phyloP scores from a whole-genome alignment of 2,329 filamentous ascomycete species.

The Pseudopithomyces maydicus region DNA sequence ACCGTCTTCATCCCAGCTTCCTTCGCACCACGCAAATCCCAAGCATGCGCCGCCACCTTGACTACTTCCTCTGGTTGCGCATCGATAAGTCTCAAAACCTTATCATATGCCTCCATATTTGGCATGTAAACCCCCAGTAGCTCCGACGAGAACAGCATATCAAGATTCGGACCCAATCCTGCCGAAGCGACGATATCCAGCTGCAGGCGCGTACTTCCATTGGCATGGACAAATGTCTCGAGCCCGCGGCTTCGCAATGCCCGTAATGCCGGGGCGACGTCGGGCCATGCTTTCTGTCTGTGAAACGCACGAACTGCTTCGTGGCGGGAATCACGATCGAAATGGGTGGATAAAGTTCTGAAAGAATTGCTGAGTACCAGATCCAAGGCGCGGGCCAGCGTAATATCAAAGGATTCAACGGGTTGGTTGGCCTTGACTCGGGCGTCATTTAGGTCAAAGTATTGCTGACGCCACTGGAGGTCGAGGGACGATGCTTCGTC shows the following conservation, averaged over 20 bases:
- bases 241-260: conserved; percentile 16
- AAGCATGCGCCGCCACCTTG: conserved; percentile 61
- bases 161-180: conserved; percentile 47
- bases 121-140: conserved; percentile 54
- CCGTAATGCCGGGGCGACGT: neutral
- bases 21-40: conserved; percentile 57
- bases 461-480: conserved; percentile 7
- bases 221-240: conserved; percentile 55
- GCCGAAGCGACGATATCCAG: conserved; percentile 56
- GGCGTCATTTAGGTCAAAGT: conserved; percentile 3
- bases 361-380: neutral
- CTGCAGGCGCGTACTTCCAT: conserved; percentile 60
- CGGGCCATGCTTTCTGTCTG: conserved; percentile 3
- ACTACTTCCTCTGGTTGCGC: conserved; percentile 53
- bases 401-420: neutral
- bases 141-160: conserved; percentile 60
- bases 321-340: neutral
- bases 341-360: neutral
- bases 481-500: neutral
- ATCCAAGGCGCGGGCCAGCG: neutral
- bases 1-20: conserved; percentile 22
- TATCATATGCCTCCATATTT: conserved; percentile 51
- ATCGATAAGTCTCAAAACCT: conserved; percentile 52
- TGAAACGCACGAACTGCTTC: conserved; percentile 5
- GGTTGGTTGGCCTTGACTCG: conserved; percentile 1